A percentile compares a stretch with the other conserved stretches of the same genome.
phyloP scores from a whole-genome alignment of 1,284 basidiomycete genomes.

The Schizopora paradoxa region DNA sequence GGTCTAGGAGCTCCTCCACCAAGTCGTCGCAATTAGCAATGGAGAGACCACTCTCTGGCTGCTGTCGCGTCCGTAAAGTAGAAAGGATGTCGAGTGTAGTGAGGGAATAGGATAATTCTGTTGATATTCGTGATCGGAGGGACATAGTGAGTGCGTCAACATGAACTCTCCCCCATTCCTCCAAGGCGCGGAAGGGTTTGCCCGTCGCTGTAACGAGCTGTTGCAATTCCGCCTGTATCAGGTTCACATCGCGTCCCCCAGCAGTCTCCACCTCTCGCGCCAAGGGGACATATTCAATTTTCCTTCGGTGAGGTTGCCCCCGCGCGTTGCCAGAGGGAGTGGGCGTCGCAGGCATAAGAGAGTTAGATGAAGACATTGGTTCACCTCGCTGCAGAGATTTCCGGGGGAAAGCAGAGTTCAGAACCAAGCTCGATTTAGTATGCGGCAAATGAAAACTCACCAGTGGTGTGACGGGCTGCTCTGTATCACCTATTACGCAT shows the following conservation, averaged over 20 bases:
- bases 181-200: constrained; percentile 61
- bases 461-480: constrained; percentile 6
- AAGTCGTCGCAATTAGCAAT: constrained; percentile 77
- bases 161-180: constrained; percentile 83
- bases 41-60: constrained; percentile 60
- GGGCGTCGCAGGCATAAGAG: constrained; percentile 9
- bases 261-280: constrained; percentile 72
- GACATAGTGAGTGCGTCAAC: constrained; percentile 88
- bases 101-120: constrained; percentile 86
- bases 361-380: constrained; percentile 34
- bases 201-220: constrained; percentile 36
- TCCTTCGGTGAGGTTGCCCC: constrained; percentile 52
- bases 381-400: constrained; percentile 21
- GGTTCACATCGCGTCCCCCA: constrained; percentile 79
- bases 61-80: constrained; percentile 59
- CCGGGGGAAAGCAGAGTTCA: constrained; percentile 4
- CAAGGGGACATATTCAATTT: constrained; percentile 88
- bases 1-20: constrained; percentile 81
- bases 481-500: constrained; percentile 10
- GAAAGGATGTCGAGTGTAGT: constrained; percentile 86
- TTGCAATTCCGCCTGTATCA: constrained; percentile 61
- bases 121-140: constrained; percentile 77
- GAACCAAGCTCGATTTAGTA: no score
- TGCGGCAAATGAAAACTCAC: constrained; percentile 2
- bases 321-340: constrained; percentile 20